Evolutionary conservation across 352 stramenopile species (phyloP), one percentile per base, ranked within the genome.

Genomic region (Aphanomyces astaci): DNA sequence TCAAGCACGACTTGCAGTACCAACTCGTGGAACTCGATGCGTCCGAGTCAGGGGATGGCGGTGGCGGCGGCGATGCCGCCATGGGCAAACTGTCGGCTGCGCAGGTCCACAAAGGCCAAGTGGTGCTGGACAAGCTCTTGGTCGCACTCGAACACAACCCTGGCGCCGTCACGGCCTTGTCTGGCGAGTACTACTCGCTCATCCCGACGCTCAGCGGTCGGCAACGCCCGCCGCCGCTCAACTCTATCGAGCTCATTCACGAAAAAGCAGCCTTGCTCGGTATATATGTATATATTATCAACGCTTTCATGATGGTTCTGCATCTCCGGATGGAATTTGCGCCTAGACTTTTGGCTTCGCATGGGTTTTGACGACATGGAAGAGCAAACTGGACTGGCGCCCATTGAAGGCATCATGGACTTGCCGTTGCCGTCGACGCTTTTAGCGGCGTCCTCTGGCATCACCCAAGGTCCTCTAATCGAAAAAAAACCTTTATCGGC

Each of bases 281-380:
- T 27, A n/a, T 7, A 64, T 22, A 30, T 30, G 4, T 48, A 49
- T 32, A 2, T 64, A 1, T 25, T 64, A 31, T 32, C 55, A 36
- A 64, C 30, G n/a, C 31, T 49, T 5, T 24, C 55, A 36, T 13
- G 51, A n/a, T 3, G 22, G 51, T 5, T 27, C 31, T 22, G 22
- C 22, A 43, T 15, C 36, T 15, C 7, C 36, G 36, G 15, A 43
- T 15, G 36, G 36, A 43, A 11, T 28, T 62, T 19, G 25, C 13
- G 3, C 25, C 2, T 64, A 48, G 55, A 64, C 32, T 64, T 64
- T 49, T 64, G 55, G 55, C 55, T 64, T 17, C 55, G 55, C 17
- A 64, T 64, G 55, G 55, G 55, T 32, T 64, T 64, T 49, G 55
- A 64, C 22, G 55, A 64, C 55, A 64, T 64, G 55, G 55, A 64